Base-by-base conservation (phyloP, 306 rosid species). In the Cucumis melo region DNA sequence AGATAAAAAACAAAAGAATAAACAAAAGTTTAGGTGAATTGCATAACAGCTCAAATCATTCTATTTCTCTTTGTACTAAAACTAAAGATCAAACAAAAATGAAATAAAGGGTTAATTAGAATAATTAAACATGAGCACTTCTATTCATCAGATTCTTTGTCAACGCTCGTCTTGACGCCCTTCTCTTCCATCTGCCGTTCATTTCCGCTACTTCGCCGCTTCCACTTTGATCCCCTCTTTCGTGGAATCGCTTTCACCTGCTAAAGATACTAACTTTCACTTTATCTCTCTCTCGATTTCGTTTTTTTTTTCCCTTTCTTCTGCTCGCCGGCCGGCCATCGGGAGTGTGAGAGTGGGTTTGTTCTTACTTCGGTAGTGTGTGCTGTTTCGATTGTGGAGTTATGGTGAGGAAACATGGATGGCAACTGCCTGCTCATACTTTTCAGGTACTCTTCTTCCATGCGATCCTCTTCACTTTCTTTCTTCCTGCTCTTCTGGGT, bases 341-440 rank as follows among this genome's bases (percentile, higher is more conserved):
- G 65, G 24, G 34, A 5, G 74, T 36, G 73, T 60, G 56, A 53
- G 71, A 64, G 82, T 65, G 82, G 80, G 81, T 75, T 76, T 80
- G 32, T 71, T 74, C 61, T 62, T 32, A 20, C 55, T 68, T 59
- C 38, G 39, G 14, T 58, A 54, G 53, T 19, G 77, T 39, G 63
- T 62, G 58, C 79, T 80, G 78, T 51, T 50, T 54, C 67, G 65
- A 68, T 83, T 73, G 51, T 78, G 60, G 63, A 82, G 88, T 74
- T 61, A 91, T 93, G 98, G 96, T 91, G 83, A 86, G 98, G 79
- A 90, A 93, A 81, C 97, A 93, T 83, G 98, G 98, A 70, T 93
- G 98, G 98, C 97, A 93, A 61, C 79, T 93, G 67, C 98, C 98
- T 38, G 98, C 98, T 70, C 98, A 93, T 83, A 91, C 98, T 67